These are phyloP conservation scores for Zea mays DNA, from an alignment of 176 grass and related monocot genomes.

Conservation along the genomic window Zm-B73-REFERENCE-NAM-5.0 NC_050098.1:15010001-15010500, in stretches of 20 bases:
- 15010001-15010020: conserved; percentile 32
- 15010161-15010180: conserved; percentile 69
- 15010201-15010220: conserved; percentile 39
- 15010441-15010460: neutral
- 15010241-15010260: neutral
- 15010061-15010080: conserved; percentile 34
- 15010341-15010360: conserved; percentile 47
- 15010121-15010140: conserved; percentile 41
- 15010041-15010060: conserved; percentile 36
- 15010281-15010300: conserved; percentile 20
- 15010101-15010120: conserved; percentile 35
- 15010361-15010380: neutral
- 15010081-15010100: conserved; percentile 26
- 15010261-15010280: conserved; percentile 40
- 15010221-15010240: conserved; percentile 29
- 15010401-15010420: conserved; percentile 5
- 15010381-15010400: conserved; percentile 25
- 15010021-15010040: conserved; percentile 61
- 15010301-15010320: conserved; percentile 36
- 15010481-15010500: conserved; percentile 16
- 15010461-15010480: neutral
- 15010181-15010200: conserved; percentile 44
- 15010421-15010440: neutral
- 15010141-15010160: conserved; percentile 35
- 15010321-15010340: conserved; percentile 29